Conservation (phyloP, 2,329 filamentous ascomycete genomes). For the Madurella mycetomatis region DNA sequence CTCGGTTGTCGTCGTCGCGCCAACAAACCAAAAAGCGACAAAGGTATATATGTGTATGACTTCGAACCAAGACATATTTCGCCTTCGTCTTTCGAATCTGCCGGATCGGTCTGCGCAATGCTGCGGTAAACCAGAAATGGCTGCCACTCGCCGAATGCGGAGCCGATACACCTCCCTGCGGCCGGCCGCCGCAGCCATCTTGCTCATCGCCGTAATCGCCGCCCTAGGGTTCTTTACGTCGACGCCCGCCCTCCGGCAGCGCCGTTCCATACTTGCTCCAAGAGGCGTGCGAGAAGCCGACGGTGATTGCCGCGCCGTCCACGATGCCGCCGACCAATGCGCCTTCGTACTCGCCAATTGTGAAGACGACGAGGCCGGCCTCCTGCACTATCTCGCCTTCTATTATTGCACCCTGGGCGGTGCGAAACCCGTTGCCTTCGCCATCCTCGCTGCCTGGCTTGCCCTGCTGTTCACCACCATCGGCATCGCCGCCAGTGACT, state of each 20-base stretch:
- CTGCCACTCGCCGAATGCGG: conserved; percentile 29
- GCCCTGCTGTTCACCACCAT: conserved; percentile 92
- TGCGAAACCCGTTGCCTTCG: conserved; percentile 72
- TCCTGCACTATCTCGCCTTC: conserved; percentile 80
- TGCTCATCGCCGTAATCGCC: conserved; percentile 44
- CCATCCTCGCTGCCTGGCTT: conserved; percentile 75
- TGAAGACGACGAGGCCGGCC: conserved; percentile 80
- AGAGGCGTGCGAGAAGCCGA: conserved; percentile 9
- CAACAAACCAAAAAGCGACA: neutral
- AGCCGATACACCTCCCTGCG: conserved; percentile 43
- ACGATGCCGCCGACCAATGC: conserved; percentile 75
- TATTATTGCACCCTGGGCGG: conserved; percentile 79
- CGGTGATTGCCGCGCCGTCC: conserved; percentile 71
- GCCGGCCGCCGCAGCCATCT: conserved; percentile 46
- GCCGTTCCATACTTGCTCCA: neutral
- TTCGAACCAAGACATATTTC: neutral
- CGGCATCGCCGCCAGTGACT: conserved; percentile 95
- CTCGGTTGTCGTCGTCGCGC: neutral
- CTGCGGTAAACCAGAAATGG: conserved; percentile 25
- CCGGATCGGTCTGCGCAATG: conserved; percentile 2
- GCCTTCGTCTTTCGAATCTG: neutral
- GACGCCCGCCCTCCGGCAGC: conserved; percentile 2
- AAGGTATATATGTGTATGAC: neutral
- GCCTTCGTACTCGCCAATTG: conserved; percentile 80
- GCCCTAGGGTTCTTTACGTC: conserved; percentile 40